phyloP scores from a whole-genome alignment of 225 moss, liverwort and hornwort genomes.

The Pseudisothecium myosuroides region DNA sequence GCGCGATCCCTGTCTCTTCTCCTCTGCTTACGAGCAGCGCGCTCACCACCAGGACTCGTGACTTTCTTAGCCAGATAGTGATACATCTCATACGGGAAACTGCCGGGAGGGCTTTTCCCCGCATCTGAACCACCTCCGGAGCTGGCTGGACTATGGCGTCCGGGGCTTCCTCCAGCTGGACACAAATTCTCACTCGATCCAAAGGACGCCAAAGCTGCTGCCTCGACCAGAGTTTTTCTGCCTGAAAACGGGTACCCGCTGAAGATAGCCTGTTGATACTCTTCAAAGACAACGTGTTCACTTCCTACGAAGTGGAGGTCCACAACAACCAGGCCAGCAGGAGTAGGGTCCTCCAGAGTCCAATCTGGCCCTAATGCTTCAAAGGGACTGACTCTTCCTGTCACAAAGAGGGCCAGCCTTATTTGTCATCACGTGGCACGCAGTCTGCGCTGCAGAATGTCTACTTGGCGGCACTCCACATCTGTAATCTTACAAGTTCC shows the following conservation, averaged over 20 bases:
- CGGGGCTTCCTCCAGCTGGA: slow-evolving; percentile 36
- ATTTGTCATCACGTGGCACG: slow-evolving; percentile 38
- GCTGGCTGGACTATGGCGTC: slow-evolving; percentile 35
- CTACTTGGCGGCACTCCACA: slow-evolving; percentile 28
- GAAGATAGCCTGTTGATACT: slow-evolving; percentile 54
- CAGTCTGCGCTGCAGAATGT: slow-evolving; percentile 21
- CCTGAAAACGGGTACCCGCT: slow-evolving; percentile 35
- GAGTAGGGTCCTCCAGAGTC: slow-evolving; percentile 61
- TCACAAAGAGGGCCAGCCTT: slow-evolving; percentile 39
- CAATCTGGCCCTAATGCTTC: slow-evolving; percentile 42
- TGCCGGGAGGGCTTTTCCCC: slow-evolving; percentile 71
- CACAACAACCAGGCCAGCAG: slow-evolving; percentile 58
- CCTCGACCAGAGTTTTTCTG: slow-evolving; percentile 59
- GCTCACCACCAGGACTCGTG: slow-evolving; percentile 83
- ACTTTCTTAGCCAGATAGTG: slow-evolving; percentile 91
- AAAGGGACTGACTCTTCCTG: slow-evolving; percentile 63
- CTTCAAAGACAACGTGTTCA: slow-evolving; percentile 82
- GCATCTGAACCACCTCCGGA: slow-evolving; percentile 44
- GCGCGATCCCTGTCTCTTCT: slow-evolving; percentile 72
- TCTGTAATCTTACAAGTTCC: slow-evolving; percentile 28
- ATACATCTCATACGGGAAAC: slow-evolving; percentile 91
- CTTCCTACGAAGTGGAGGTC: slow-evolving; percentile 84
- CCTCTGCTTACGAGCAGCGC: slow-evolving; percentile 65
- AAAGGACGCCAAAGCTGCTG: slow-evolving; percentile 79
- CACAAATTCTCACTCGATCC: slow-evolving; percentile 64